These are phyloP conservation scores for Acarospora socialis DNA, from an alignment of 2,329 filamentous ascomycete species.

Conservation along the genomic window DNA sequence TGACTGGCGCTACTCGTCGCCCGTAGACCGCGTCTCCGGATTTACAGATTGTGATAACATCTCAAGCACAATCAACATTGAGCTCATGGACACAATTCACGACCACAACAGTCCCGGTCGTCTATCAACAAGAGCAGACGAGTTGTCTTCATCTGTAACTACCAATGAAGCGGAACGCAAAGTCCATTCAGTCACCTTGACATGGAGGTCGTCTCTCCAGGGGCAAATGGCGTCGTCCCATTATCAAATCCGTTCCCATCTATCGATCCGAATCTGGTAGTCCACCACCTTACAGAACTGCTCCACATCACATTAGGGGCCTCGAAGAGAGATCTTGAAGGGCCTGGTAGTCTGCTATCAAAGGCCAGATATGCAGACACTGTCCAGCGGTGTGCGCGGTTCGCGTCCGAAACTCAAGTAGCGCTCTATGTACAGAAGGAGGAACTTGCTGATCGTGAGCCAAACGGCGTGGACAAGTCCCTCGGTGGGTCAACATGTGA, in stretches of 20 bases:
- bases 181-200: conserved; percentile 9
- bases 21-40: too few relatives aligned
- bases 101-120: too few relatives aligned
- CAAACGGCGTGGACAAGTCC: conserved; percentile 21
- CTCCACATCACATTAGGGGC: conserved; percentile 63
- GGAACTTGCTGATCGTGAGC: conserved; percentile 40
- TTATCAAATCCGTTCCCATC: conserved; percentile 20
- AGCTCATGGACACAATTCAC: too few relatives aligned
- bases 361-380: conserved; percentile 60
- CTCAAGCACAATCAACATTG: too few relatives aligned
- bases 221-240: conserved; percentile 16
- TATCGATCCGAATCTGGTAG: conserved; percentile 52
- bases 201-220: conserved; percentile 24
- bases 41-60: too few relatives aligned
- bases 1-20: too few relatives aligned
- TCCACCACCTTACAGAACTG: conserved; percentile 58
- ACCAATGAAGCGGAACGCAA: too few relatives aligned
- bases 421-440: conserved; percentile 89
- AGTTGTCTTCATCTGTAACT: too few relatives aligned
- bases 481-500: conserved; percentile 24
- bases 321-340: conserved; percentile 62
- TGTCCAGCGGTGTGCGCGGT: conserved; percentile 71
- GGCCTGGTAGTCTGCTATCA: conserved; percentile 69
- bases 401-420: conserved; percentile 75
- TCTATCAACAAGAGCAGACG: too few relatives aligned